Conservation (phyloP, 2,329 filamentous ascomycete genomes). For the Aureobasidium sp. region DNA sequence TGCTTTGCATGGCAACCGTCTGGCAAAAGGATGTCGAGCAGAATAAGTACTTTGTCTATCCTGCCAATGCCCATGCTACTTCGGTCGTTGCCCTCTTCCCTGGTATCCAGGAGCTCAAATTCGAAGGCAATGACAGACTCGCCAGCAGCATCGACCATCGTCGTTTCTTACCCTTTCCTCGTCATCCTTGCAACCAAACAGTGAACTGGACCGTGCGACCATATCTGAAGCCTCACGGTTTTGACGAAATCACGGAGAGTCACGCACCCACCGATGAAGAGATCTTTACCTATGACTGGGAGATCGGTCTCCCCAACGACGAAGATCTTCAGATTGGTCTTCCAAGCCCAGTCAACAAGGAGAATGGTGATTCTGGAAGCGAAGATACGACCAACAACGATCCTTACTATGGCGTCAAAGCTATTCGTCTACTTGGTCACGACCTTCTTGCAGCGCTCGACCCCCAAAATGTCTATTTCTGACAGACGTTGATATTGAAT, state of each 20-base stretch:
- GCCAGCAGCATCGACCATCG: conserved; percentile 35
- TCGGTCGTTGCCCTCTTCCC: conserved; percentile 32
- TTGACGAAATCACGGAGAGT: conserved; percentile 26
- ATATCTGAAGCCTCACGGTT: conserved; percentile 27
- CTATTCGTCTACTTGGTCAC: conserved; percentile 16
- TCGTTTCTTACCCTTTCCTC: conserved; percentile 35
- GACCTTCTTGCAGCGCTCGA: conserved; percentile 18
- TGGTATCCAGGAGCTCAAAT: conserved; percentile 33
- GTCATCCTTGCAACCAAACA: conserved; percentile 31
- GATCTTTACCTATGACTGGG: neutral
- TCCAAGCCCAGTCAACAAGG: conserved; percentile 12
- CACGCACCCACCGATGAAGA: conserved; percentile 14
- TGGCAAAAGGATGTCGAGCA: conserved; percentile 28
- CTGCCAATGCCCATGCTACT: conserved; percentile 11
- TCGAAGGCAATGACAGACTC: conserved; percentile 40
- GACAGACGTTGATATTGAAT: neutral
- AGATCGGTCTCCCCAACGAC: conserved; percentile 3
- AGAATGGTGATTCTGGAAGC: conserved; percentile 14
- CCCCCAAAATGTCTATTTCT: conserved; percentile 17
- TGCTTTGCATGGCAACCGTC: conserved; percentile 32
- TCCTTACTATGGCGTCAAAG: conserved; percentile 9
- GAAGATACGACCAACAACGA: conserved; percentile 17
- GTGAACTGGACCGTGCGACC: conserved; percentile 35
- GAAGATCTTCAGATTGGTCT: conserved; percentile 15
- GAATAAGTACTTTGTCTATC: neutral